Evolutionary conservation across 805 yeast genomes (phyloP), one percentile per base, ranked within the genome.

Genomic region (Ogataea corticis): DNA sequence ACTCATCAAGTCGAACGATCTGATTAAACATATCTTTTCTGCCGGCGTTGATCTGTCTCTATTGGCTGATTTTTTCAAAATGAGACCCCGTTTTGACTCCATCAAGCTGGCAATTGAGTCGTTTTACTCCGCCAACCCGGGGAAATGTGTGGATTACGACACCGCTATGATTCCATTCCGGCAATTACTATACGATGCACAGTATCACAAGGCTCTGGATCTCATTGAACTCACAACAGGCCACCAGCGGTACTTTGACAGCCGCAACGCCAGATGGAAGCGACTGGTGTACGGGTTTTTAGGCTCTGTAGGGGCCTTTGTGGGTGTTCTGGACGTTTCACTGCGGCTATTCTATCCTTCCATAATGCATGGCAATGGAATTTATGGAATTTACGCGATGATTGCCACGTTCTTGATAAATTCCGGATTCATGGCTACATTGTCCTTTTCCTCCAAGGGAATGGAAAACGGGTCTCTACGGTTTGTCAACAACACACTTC

Each of bases 401-500:
- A 64, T 74, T 13, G 62, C 70, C 19, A 72, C 80, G 1, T 81
- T 79, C 57, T 50, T 79, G 12, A 61, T 67, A 14, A 79, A 79
- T 44, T 64, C 77, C 27, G 66, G 78, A 4, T 66, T 76, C 33
- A 70, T 79, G 47, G 74, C 73, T 0, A 49, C 62, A 7, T 48
- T 68, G 38, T 63, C 76, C 3, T 63, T 79, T 45, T 72, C 82
- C 1, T 63, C 73, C 16, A 74, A 76, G 13, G 79, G 78, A 14
- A 65, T 74, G 39, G 72, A 72, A 28, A 71, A 73, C 15, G 77
- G 78, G 12, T 76, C 81, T 16, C 67, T 83, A 48, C 72, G 78
- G 38, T 87, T 88, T 83, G 76, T 73, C 38, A 74, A 74, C 49
- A 88, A 88, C 4, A 80, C 86, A 0, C 74, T 82, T 44, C 81